Evolutionary conservation across 495 filamentous ascomycete species (phyloP).

Genomic region (Thozetella sp.): DNA sequence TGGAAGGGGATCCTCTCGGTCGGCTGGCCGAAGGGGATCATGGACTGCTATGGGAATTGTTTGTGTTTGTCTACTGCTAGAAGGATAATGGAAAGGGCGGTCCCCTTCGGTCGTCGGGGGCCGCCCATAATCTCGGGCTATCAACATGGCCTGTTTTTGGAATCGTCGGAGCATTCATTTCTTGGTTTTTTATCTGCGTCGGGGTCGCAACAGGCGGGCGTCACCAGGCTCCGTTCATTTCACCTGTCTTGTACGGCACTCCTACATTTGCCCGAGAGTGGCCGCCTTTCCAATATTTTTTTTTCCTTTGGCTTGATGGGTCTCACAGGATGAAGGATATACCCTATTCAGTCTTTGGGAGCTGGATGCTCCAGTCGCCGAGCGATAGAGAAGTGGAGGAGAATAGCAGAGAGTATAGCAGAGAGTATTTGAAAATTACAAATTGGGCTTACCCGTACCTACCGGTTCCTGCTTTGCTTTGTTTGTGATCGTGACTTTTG

Average conservation of each 20-base stretch:
- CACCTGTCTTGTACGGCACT: slow-evolving; percentile 5
- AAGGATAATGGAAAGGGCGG: slow-evolving; percentile 1
- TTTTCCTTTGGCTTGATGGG: background rate
- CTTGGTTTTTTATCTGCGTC: background rate
- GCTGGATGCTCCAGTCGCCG: background rate
- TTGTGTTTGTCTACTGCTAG: no score
- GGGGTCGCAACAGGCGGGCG: slow-evolving; percentile 2
- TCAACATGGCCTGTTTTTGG: background rate
- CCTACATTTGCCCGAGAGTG: background rate
- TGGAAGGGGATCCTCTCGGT: background rate
- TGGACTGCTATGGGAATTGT: background rate
- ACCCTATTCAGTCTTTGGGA: slow-evolving; percentile 5
- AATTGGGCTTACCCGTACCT: background rate
- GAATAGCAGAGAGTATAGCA: background rate
- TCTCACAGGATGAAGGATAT: slow-evolving; percentile 6
- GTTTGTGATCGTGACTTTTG: no score
- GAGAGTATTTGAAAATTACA: background rate
- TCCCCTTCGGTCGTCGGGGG: no score
- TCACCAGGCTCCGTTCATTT: background rate
- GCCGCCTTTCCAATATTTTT: background rate
- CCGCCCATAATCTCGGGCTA: no score
- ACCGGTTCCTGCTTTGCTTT: background rate
- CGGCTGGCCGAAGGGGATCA: slow-evolving; percentile 1
- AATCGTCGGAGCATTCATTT: background rate
- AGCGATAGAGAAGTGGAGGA: no score